Conservation (phyloP, 2,329 filamentous ascomycete genomes). For the Fusarium buharicum region DNA sequence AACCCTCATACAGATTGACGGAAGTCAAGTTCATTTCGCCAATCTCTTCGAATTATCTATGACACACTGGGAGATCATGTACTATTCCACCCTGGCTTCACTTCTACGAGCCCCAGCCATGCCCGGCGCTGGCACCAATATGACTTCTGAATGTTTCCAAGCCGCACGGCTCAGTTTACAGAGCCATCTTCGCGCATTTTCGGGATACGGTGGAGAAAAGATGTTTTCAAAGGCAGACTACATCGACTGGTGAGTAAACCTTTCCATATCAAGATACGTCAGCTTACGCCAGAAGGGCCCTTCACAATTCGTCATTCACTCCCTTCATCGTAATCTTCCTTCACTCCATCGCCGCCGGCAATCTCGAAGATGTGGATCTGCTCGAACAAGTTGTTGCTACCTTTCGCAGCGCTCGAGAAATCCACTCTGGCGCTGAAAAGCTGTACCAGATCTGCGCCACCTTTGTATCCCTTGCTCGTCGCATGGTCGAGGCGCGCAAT, state of each 20-base stretch:
- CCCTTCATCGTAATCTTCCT: slow-evolving; percentile 39
- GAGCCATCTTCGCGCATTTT: slow-evolving; percentile 31
- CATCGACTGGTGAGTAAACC: slow-evolving; percentile 31
- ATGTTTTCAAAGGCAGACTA: slow-evolving; percentile 32
- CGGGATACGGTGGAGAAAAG: slow-evolving; percentile 18
- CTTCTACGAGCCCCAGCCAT: slow-evolving; percentile 25
- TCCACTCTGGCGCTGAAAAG: slow-evolving; percentile 26
- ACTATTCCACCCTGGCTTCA: slow-evolving; percentile 34
- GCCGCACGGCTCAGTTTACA: slow-evolving; percentile 24
- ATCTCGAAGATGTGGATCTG: slow-evolving; percentile 10
- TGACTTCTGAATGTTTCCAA: slow-evolving; percentile 33
- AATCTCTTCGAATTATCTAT: slow-evolving; percentile 14
- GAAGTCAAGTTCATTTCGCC: slow-evolving; percentile 10
- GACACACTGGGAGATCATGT: slow-evolving; percentile 36
- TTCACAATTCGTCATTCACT: slow-evolving; percentile 38
- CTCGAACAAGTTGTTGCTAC: slow-evolving; percentile 33
- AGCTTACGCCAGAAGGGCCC: slow-evolving; percentile 26
- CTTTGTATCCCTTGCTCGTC: slow-evolving; percentile 23
- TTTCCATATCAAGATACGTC: neutral
- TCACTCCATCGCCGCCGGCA: slow-evolving; percentile 27
- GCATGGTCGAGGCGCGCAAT: slow-evolving; percentile 33
- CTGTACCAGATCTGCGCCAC: slow-evolving; percentile 34
- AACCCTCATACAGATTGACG: slow-evolving; percentile 10
- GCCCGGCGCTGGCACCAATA: slow-evolving; percentile 15
- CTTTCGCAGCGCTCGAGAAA: slow-evolving; percentile 15